Base-by-base conservation (phyloP, 208 protist genomes). In the Crithidia acanthocephali region DNA sequence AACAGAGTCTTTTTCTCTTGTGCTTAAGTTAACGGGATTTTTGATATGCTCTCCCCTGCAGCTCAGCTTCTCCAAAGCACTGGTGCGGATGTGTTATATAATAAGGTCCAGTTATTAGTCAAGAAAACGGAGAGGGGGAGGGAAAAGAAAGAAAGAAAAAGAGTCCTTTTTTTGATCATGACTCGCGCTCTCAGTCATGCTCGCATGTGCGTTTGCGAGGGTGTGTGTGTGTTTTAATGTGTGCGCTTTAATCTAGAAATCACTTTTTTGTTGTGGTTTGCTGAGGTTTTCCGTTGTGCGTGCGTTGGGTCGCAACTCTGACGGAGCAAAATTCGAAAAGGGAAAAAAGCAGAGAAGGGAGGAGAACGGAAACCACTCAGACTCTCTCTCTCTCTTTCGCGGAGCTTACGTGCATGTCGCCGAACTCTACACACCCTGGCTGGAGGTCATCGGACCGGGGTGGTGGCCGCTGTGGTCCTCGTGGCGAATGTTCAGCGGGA, bases 391-490 rank as follows among this genome's bases (percentile, higher is more conserved):
- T 9, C 44, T 4, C 13, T n/a, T 9, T 9, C 44, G 18, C 11
- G 18, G 4, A 9, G 6, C 16, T 13, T 48, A 48, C 16, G 44
- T 48, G 44, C 16, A 48, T 6, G 13, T 48, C 4, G 44, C 44
- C 44, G 44, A 4, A 48, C 35, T 73, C n/a, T 76, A 74, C 37
- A 72, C 18, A 52, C 69, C 61, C n/a, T 69, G 59, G 64, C 64
- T 60, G 30, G 79, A 68, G 40, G 76, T 78, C 35, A 90, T 64
- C 30, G 79, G 79, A 27, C 66, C 79, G 28, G 88, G 85, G 79
- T 88, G 83, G 85, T 92, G 86, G 51, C 83, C 85, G 60, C 60
- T 81, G 67, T 76, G 70, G 66, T 90, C 80, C 68, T 92, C 80
- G 66, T 89, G 78, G 30, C 55, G 71, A 53, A 90, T 74, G 51